These are phyloP conservation scores for Penicillium concentricum DNA, from an alignment of 2,329 filamentous ascomycete genomes.

Conservation along the genomic window DNA sequence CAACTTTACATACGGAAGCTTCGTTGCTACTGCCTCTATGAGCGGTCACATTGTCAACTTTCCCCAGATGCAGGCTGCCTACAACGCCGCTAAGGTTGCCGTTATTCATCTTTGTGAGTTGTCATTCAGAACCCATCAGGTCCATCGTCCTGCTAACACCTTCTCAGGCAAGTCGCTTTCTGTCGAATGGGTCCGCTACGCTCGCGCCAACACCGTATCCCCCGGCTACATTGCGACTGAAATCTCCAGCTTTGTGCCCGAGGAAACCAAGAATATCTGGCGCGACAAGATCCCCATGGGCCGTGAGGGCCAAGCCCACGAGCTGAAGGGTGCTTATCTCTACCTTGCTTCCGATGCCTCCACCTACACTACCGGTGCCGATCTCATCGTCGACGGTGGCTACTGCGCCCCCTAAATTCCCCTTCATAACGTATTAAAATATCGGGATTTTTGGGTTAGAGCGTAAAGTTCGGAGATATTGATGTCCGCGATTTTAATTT, in stretches of 20 bases:
- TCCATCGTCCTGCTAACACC: slow-evolving; percentile 10
- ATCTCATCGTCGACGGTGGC: slow-evolving; percentile 74
- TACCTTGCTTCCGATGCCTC: slow-evolving; percentile 79
- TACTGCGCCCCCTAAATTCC: slow-evolving; percentile 47
- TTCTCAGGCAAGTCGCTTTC: slow-evolving; percentile 64
- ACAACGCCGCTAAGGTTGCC: slow-evolving; percentile 71
- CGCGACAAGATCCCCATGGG: slow-evolving; percentile 78
- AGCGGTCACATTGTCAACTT: slow-evolving; percentile 75
- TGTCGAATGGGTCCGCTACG: slow-evolving; percentile 75
- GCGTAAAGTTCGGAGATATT: neutral
- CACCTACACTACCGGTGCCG: slow-evolving; percentile 75
- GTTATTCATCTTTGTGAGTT: slow-evolving; percentile 49
- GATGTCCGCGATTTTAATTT: neutral
- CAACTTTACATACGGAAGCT: slow-evolving; percentile 64
- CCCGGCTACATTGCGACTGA: slow-evolving; percentile 76
- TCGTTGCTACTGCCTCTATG: slow-evolving; percentile 78
- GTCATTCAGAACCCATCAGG: slow-evolving; percentile 49
- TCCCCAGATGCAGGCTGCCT: slow-evolving; percentile 71
- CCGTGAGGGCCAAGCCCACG: slow-evolving; percentile 67
- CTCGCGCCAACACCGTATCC: slow-evolving; percentile 68
- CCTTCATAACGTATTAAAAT: neutral
- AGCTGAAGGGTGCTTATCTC: slow-evolving; percentile 80
- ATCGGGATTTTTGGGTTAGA: neutral
- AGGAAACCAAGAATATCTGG: slow-evolving; percentile 70
- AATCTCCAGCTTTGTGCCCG: slow-evolving; percentile 63